Conservation (phyloP, 495 filamentous ascomycete genomes). For the Lentithecium fluviatile region DNA sequence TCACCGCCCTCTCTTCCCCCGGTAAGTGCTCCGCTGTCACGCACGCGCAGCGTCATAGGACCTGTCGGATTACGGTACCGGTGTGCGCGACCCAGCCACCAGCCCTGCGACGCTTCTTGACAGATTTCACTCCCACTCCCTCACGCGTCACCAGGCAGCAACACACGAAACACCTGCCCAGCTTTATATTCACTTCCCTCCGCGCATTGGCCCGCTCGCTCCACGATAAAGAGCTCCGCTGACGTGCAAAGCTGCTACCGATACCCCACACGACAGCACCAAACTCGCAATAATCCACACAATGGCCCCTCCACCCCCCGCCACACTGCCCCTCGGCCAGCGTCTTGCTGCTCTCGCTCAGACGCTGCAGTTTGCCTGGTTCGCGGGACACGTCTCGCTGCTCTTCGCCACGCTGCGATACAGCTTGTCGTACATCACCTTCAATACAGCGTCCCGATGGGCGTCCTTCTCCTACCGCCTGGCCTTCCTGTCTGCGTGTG, state of each 20-base stretch:
- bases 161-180: not conserved
- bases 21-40: constrained; percentile 13
- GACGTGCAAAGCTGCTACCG: constrained; percentile 8
- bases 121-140: constrained; percentile 13
- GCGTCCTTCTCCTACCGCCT: constrained; percentile 82
- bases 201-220: constrained; percentile 11
- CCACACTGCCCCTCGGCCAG: constrained; percentile 67
- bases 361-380: constrained; percentile 90
- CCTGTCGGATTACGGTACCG: constrained; percentile 23
- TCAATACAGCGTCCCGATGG: constrained; percentile 72
- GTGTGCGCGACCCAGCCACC: constrained; percentile 31
- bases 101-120: constrained; percentile 1
- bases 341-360: constrained; percentile 73
- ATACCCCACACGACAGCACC: constrained; percentile 22
- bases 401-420: constrained; percentile 82
- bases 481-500: constrained; percentile 82
- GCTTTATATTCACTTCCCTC: not conserved
- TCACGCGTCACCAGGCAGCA: not conserved
- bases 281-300: constrained; percentile 3
- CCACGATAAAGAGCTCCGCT: constrained; percentile 8
- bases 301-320: constrained; percentile 80
- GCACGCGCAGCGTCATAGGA: constrained; percentile 9
- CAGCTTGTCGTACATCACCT: constrained; percentile 72
- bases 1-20: not conserved
- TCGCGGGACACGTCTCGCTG: constrained; percentile 82